These are phyloP conservation scores for Glaciozyma antarctica DNA, from an alignment of 768 basidiomycete genomes.

Conservation along the genomic window DNA sequence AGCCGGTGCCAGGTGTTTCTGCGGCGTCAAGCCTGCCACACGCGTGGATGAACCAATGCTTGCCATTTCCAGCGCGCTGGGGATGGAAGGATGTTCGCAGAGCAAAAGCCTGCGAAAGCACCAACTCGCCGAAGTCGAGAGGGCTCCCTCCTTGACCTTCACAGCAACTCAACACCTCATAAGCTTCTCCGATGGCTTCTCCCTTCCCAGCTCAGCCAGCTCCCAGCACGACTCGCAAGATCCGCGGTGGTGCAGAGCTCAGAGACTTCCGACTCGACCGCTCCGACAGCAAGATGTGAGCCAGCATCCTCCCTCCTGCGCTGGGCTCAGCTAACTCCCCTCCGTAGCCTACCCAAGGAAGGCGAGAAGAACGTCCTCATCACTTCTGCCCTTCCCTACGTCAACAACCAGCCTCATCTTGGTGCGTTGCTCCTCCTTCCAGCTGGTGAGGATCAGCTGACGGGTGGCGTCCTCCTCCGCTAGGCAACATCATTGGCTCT, in stretches of 20 bases:
- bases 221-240: conserved; percentile 22
- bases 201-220: conserved; percentile 3
- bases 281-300: conserved; percentile 26
- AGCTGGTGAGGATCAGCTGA: conserved; percentile 49
- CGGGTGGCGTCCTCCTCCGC: conserved; percentile 50
- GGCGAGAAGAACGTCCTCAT: conserved; percentile 83
- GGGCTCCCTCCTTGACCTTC: too few relatives aligned
- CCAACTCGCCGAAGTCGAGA: too few relatives aligned
- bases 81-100: too few relatives aligned
- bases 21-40: too few relatives aligned
- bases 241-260: conserved; percentile 21
- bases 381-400: conserved; percentile 86
- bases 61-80: too few relatives aligned
- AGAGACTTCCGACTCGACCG: conserved; percentile 20
- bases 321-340: too few relatives aligned
- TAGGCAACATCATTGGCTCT: conserved; percentile 87
- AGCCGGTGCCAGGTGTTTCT: too few relatives aligned
- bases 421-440: conserved; percentile 10
- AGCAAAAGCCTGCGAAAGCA: too few relatives aligned
- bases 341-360: conserved; percentile 58
- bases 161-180: too few relatives aligned
- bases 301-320: background rate
- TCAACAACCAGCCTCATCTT: conserved; percentile 33
- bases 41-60: too few relatives aligned
- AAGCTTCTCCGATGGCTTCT: too few relatives aligned